These are phyloP conservation scores for Vigna hirtella DNA, from an alignment of 306 rosid genomes.

Conservation along the genomic window DNA sequence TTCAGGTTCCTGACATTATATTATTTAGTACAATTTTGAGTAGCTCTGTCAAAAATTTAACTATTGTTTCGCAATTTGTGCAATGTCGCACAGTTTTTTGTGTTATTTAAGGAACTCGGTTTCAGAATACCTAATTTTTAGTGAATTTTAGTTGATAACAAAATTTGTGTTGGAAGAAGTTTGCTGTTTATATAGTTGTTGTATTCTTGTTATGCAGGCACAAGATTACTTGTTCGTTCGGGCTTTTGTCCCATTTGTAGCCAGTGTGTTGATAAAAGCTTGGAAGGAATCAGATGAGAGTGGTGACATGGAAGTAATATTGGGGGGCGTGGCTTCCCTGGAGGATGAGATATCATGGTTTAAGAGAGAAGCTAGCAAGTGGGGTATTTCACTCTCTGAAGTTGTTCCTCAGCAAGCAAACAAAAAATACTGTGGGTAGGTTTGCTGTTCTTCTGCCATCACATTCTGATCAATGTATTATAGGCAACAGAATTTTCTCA, in stretches of 20 bases:
- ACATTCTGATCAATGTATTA: neutral
- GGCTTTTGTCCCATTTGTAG: conserved; percentile 70
- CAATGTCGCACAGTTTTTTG: too few relatives aligned
- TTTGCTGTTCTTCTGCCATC: neutral
- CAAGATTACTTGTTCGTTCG: conserved; percentile 84
- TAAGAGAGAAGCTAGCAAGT: conserved; percentile 67
- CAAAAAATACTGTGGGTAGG: conserved; percentile 65
- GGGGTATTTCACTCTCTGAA: conserved; percentile 58
- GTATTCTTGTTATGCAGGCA: conserved; percentile 52
- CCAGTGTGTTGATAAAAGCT: conserved; percentile 69
- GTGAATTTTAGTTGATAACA: too few relatives aligned
- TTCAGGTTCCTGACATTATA: too few relatives aligned
- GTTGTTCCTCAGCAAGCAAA: conserved; percentile 61
- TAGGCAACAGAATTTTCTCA: too few relatives aligned
- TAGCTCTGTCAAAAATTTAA: neutral
- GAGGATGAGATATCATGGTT: conserved; percentile 81
- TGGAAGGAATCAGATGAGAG: conserved; percentile 65
- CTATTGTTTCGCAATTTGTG: neutral
- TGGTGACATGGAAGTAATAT: conserved; percentile 66
- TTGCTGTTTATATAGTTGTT: neutral
- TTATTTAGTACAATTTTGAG: neutral
- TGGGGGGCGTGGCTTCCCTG: conserved; percentile 67
- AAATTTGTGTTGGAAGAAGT: neutral
- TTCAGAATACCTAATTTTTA: too few relatives aligned
- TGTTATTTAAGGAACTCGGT: neutral